Base-by-base conservation (phyloP, 768 basidiomycete species). In the Suillus occidentalis region DNA sequence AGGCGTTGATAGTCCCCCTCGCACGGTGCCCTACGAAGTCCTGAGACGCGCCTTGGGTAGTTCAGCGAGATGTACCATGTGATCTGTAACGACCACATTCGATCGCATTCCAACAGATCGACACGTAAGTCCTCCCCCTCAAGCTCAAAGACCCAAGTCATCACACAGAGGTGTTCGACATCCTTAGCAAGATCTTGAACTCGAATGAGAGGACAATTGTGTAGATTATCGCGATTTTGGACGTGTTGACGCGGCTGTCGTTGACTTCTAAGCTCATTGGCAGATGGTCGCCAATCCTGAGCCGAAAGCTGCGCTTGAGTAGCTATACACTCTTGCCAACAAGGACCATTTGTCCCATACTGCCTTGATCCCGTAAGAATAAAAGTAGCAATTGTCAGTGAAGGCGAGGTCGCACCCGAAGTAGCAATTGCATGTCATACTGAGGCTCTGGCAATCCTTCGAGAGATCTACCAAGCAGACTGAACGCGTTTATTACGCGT, bases 121-220 rank as follows among this genome's bases (percentile, higher is more conserved):
- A 31, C 31, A 31, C 31, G 4, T 2, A 31, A 31, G 31, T 31
- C 31, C 31, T 31, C 13, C 2, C 42, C 31, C 8, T 68, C 39
- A 64, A 66, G 3, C 52, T 75, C 53, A 75, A 76, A 20, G 53
- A 62, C 14, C 63, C 69, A 0, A 70, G 67, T 63, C 60, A 76
- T 43, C 73, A 71, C 10, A 63, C 34, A 3, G 6, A 53, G 20
- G 64, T 73, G 1, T 65, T 64, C 13, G 62, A 66, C 0, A 62
- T 68, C 7, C 31, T 73, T 52, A 25, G 64, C 25, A 40, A 60
- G 62, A 13, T 68, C 34, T 68, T 67, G 0, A 66, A 72, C 10
- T 53, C 28, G 4, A 66, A 12, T 34, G 42, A 37, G 22, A 58
- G 66, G 36, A 47, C 3, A 5, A 8, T 70, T 8, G 67, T 69